phyloP scores from a whole-genome alignment of 345 rosid genomes.

The Linum usitatissimum region DNA sequence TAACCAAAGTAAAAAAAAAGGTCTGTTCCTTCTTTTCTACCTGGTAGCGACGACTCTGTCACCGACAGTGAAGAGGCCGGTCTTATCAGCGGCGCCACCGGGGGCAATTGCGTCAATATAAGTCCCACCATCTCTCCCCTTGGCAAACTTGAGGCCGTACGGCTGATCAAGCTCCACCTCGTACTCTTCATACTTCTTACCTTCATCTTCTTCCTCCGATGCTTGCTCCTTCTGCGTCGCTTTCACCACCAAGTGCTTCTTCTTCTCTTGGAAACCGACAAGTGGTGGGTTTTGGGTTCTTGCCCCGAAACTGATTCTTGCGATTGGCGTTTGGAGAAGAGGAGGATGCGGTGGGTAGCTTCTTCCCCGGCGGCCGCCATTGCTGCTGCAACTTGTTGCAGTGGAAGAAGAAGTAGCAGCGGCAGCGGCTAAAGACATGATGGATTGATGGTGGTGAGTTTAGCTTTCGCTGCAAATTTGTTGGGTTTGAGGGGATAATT shows the following conservation, averaged over 20 bases:
- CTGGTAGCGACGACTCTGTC: conserved; percentile 94
- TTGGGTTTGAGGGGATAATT: not conserved
- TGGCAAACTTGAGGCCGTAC: conserved; percentile 63
- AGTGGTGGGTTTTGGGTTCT: not conserved
- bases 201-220: conserved; percentile 16
- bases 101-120: conserved; percentile 80
- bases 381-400: not conserved
- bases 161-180: conserved; percentile 85
- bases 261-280: not conserved
- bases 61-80: conserved; percentile 66
- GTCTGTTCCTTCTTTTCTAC: conserved; percentile 16
- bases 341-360: not conserved
- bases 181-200: conserved; percentile 53
- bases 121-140: conserved; percentile 87
- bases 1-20: too few relatives aligned
- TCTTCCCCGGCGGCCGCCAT: not conserved
- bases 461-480: too few relatives aligned
- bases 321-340: not conserved
- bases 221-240: not conserved
- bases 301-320: not conserved
- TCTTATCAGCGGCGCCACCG: conserved; percentile 76
- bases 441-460: too few relatives aligned
- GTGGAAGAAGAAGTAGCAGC: not conserved
- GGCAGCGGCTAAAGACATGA: not conserved
- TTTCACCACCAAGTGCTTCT: not conserved